Conservation (phyloP, 352 stramenopile genomes). For the Globisporangium apiculatum region DNA sequence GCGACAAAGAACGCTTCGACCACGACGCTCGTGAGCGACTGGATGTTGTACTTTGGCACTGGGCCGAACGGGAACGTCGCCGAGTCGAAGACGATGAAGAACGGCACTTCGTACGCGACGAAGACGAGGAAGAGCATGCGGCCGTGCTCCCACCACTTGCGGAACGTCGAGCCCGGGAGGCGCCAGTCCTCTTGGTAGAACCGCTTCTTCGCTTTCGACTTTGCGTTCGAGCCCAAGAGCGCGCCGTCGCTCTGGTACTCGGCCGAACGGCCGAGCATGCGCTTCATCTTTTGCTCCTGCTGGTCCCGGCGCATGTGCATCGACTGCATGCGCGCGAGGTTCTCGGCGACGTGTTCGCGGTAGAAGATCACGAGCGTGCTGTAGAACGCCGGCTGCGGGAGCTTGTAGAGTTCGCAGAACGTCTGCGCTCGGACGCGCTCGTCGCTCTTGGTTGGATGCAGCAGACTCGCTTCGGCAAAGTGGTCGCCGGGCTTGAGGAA, state of each 20-base stretch:
- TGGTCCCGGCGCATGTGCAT: conserved; percentile 48
- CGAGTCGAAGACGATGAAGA: conserved; percentile 63
- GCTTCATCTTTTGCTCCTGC: conserved; percentile 78
- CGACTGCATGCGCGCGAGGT: conserved; percentile 48
- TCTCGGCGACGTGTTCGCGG: conserved; percentile 17
- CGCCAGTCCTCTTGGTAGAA: conserved; percentile 30
- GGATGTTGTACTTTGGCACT: conserved; percentile 29
- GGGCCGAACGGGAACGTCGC: conserved; percentile 42
- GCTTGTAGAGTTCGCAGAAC: conserved; percentile 71
- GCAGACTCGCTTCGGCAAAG: conserved; percentile 45
- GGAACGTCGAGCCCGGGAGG: conserved; percentile 47
- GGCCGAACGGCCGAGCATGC: conserved; percentile 42
- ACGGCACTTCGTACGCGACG: conserved; percentile 56
- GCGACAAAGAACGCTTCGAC: conserved; percentile 50
- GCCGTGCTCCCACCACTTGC: conserved; percentile 50
- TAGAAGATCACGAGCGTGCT: conserved; percentile 51
- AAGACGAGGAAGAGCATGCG: conserved; percentile 41
- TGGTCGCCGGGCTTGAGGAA: conserved; percentile 43
- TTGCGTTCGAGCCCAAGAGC: background rate
- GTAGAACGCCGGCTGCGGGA: conserved; percentile 43
- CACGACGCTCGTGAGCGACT: conserved; percentile 41
- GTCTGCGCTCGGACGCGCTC: conserved; percentile 55
- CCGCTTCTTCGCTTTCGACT: background rate
- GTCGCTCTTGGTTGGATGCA: conserved; percentile 32
- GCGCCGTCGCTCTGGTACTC: conserved; percentile 12